Evolutionary conservation across 768 basidiomycete species (phyloP), one percentile per base, ranked within the genome.

Genomic region (Coprinopsis sp.): DNA sequence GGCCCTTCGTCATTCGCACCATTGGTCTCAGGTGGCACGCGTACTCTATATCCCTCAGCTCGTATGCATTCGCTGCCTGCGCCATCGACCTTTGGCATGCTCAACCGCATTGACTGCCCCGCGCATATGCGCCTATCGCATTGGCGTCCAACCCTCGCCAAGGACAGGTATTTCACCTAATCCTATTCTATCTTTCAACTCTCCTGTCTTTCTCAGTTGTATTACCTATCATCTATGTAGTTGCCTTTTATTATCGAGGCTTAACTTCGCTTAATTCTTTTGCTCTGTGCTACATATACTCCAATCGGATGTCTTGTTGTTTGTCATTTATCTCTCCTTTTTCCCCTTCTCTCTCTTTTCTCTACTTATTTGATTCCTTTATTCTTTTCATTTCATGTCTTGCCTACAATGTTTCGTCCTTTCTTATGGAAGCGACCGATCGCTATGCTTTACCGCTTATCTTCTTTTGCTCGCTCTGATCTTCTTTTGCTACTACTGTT

Each of bases 401-500:
- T 47, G 46, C 44, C 44, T 44, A 50, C 34, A 37, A 50, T 34
- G 40, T 27, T 33, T 48, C 18, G 19, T 27, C 29, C 33, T 29
- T 23, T 37, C 23, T 18, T 30, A 30, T 38, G 44, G 33, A 33
- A 41, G 28, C 24, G 34, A 25, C 34, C 22, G 29, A n/a, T 34
- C 50, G 38, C 25, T 37, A 37, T 34, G 43, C 44, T 40, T 52
- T 52, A 33, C 37, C 23, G 16, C 1, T 25, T 36, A 18, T 36
- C 27, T 36, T 13, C 11, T 3, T 25, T 7, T 21, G 21, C 22
- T 40, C 21, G 6, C 12, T 13, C 19, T 49, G 8, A n/a, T 42
- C 16, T 33, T 16, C 37, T 22, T 22, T 46, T 42, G 19, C 22
- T 49, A 16, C 68, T 37, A 18, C 19, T 37, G 18, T 37, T 31